phyloP scores from a whole-genome alignment of 345 rosid genomes.

The Arabis hirsuta region DNA sequence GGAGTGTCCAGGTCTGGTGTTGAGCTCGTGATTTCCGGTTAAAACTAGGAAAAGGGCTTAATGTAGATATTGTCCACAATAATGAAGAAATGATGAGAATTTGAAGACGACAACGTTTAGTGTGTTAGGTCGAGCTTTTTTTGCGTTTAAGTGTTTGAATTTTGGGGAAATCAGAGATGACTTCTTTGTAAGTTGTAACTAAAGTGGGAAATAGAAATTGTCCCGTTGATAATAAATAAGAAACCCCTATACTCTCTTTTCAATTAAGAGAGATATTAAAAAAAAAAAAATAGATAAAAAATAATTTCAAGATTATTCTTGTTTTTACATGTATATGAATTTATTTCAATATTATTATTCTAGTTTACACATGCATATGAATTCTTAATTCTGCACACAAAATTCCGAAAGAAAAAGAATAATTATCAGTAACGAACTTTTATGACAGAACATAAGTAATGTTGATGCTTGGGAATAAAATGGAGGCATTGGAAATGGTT shows the following conservation, averaged over 20 bases:
- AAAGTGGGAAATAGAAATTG: constrained; percentile 35
- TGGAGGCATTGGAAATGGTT: constrained; percentile 25
- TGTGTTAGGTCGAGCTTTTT: constrained; percentile 36
- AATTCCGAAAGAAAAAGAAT: background rate
- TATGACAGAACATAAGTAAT: background rate
- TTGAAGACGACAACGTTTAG: constrained; percentile 22
- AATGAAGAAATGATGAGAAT: constrained; percentile 33
- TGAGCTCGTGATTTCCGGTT: constrained; percentile 31
- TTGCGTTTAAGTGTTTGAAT: constrained; percentile 19
- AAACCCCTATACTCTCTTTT: constrained; percentile 31
- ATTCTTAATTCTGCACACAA: too few relatives aligned
- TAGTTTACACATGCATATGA: background rate
- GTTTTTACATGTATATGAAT: background rate
- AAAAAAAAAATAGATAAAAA: background rate
- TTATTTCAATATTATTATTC: background rate
- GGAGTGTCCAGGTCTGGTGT: constrained; percentile 24
- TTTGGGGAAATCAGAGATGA: constrained; percentile 24
- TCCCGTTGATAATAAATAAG: constrained; percentile 42
- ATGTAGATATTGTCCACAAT: constrained; percentile 48
- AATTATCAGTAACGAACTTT: background rate
- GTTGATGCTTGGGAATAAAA: background rate
- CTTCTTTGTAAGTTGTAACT: constrained; percentile 44
- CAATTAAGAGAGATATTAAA: constrained; percentile 1
- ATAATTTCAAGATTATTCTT: constrained; percentile 10
- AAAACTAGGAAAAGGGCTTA: constrained; percentile 33